Evolutionary conservation across 1,139 yeast genomes (phyloP).

Genomic region (Geotrichum histeridarum): DNA sequence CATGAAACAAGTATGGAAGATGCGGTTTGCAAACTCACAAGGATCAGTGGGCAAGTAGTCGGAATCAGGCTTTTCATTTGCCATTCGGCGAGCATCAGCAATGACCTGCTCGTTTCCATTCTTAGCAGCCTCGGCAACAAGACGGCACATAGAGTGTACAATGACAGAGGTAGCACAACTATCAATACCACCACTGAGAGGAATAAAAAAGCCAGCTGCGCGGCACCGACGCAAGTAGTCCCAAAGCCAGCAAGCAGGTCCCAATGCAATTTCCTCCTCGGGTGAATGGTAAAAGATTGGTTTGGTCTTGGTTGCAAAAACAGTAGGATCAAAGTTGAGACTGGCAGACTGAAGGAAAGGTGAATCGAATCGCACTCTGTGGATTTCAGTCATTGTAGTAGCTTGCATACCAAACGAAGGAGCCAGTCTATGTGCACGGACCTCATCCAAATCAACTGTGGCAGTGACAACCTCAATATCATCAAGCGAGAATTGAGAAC

Average conservation of each 20-base stretch:
- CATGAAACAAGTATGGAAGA: constrained; percentile 91
- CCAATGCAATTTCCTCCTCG: constrained; percentile 92
- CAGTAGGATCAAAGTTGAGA: constrained; percentile 53
- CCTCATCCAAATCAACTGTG: constrained; percentile 88
- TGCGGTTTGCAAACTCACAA: constrained; percentile 63
- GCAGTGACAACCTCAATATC: constrained; percentile 95
- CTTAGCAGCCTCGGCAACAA: constrained; percentile 64
- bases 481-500: constrained; percentile 75
- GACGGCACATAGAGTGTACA: constrained; percentile 87
- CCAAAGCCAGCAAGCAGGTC: constrained; percentile 99
- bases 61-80: constrained; percentile 43
- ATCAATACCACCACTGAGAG: constrained; percentile 95
- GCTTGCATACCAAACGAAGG: constrained; percentile 72
- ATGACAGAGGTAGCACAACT: constrained; percentile 96
- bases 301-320: constrained; percentile 53
- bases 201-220: constrained; percentile 87
- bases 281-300: constrained; percentile 66
- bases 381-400: constrained; percentile 48
- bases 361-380: constrained; percentile 51
- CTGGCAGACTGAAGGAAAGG: constrained; percentile 21
- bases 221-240: constrained; percentile 87
- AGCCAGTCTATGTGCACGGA: constrained; percentile 72
- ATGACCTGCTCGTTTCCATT: constrained; percentile 70
- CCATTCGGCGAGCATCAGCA: constrained; percentile 61
- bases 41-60: constrained; percentile 69